Percentiles rank a stretch among this genome's conserved stretches.
phyloP scores from a whole-genome alignment of 1,139 yeast species.

The Saccharomyces pastorianus region DNA sequence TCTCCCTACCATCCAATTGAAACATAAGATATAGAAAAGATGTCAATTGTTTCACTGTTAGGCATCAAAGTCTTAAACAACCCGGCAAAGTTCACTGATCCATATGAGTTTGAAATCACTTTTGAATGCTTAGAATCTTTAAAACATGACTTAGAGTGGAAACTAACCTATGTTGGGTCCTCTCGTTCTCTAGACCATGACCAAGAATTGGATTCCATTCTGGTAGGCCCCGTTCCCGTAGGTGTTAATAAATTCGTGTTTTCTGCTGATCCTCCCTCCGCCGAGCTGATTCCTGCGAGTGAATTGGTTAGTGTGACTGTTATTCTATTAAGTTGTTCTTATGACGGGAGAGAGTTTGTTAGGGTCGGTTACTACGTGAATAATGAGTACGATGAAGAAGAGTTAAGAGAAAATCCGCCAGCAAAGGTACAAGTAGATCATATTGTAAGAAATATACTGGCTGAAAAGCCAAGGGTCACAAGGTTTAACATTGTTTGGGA shows the following conservation, averaged over 20 bases:
- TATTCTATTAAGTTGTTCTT: slow-evolving; percentile 82
- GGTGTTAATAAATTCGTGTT: slow-evolving; percentile 90
- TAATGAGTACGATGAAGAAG: slow-evolving; percentile 91
- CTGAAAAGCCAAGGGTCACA: slow-evolving; percentile 96
- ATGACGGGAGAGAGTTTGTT: slow-evolving; percentile 89
- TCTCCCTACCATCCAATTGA: not conserved
- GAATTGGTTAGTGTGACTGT: slow-evolving; percentile 94
- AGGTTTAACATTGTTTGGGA: slow-evolving; percentile 96
- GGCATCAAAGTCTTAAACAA: slow-evolving; percentile 90
- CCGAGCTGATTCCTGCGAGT: slow-evolving; percentile 90
- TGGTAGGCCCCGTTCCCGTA: slow-evolving; percentile 97
- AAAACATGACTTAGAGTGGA: slow-evolving; percentile 94
- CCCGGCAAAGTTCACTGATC: slow-evolving; percentile 89
- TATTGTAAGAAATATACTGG: slow-evolving; percentile 86
- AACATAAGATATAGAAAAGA: slow-evolving; percentile 22
- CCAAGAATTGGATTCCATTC: slow-evolving; percentile 87
- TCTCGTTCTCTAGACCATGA: slow-evolving; percentile 90
- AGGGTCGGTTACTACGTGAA: slow-evolving; percentile 96
- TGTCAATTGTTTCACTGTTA: slow-evolving; percentile 90
- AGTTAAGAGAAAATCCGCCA: slow-evolving; percentile 88
- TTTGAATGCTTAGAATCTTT: slow-evolving; percentile 92
- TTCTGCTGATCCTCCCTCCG: slow-evolving; percentile 93
- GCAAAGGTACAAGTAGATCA: slow-evolving; percentile 84
- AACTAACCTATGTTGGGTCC: slow-evolving; percentile 91
- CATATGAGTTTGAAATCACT: slow-evolving; percentile 93